Evolutionary conservation across 495 filamentous ascomycete genomes (phyloP).

Genomic region (Lophiostoma macrostomum): DNA sequence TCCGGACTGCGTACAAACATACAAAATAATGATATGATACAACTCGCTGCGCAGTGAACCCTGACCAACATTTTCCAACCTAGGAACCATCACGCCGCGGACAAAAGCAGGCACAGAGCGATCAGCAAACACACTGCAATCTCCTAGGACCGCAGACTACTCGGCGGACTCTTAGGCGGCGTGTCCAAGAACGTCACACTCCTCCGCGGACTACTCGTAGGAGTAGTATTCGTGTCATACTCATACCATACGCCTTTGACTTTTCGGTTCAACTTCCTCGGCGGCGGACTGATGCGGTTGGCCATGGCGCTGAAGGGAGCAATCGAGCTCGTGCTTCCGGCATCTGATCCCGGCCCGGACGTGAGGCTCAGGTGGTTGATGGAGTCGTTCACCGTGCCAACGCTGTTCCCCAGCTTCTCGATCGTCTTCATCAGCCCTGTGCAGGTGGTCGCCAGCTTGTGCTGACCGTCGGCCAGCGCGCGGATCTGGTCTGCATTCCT

Average conservation of each 20-base stretch:
- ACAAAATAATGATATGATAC: no score
- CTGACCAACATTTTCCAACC: no score
- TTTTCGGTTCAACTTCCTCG: conserved; percentile 21
- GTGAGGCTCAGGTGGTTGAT: neutral
- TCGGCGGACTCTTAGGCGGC: conserved; percentile 19
- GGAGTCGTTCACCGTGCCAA: conserved; percentile 3
- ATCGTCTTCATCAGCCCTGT: conserved; percentile 14
- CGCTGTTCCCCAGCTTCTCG: conserved; percentile 5
- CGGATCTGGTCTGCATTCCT: conserved; percentile 18
- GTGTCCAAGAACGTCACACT: neutral
- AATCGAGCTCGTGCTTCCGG: neutral
- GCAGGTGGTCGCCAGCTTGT: conserved; percentile 7
- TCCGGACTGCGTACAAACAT: no score
- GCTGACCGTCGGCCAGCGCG: conserved; percentile 8
- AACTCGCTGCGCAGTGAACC: no score
- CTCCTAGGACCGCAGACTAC: no score
- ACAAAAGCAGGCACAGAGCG: no score
- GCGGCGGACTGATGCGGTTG: conserved; percentile 16
- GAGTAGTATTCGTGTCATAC: conserved; percentile 7
- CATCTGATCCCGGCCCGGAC: neutral
- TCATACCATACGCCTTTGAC: conserved; percentile 30
- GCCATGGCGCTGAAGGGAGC: neutral
- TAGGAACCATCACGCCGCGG: no score
- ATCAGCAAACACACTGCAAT: no score
- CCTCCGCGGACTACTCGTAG: neutral